A percentile compares a stretch with the other conserved stretches of the same genome.
Conservation (phyloP, 805 yeast species). For the Ogataea paraovalis region DNA sequence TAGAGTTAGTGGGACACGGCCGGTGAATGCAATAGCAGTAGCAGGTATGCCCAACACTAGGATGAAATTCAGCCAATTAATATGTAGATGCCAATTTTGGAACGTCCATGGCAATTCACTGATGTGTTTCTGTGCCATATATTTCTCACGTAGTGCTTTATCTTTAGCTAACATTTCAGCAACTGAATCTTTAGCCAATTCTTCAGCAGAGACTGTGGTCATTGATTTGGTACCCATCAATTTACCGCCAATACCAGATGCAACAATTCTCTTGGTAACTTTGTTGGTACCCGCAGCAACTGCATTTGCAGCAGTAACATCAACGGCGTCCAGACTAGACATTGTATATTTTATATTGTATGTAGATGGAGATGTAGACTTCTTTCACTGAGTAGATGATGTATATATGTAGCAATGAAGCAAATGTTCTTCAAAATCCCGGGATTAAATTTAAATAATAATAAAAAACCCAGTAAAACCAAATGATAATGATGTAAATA, state of each 20-base stretch:
- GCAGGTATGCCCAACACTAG: conserved; percentile 61
- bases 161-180: conserved; percentile 43
- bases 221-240: conserved; percentile 79
- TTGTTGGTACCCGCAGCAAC: conserved; percentile 81
- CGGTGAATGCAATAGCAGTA: conserved; percentile 45
- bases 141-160: conserved; percentile 39
- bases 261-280: conserved; percentile 65
- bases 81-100: conserved; percentile 66
- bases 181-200: conserved; percentile 49
- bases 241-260: conserved; percentile 70
- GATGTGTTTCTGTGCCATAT: conserved; percentile 49
- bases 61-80: conserved; percentile 73
- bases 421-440: no score
- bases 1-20: conserved; percentile 43
- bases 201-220: conserved; percentile 64
- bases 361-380: no score
- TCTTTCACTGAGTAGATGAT: no score
- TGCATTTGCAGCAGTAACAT: conserved; percentile 67
- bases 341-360: conserved; percentile 2
- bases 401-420: no score
- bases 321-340: conserved; percentile 39
- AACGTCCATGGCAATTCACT: conserved; percentile 77
- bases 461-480: no score
- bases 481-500: no score
- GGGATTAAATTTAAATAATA: no score